Evolutionary conservation across 768 basidiomycete genomes (phyloP), one percentile per base, ranked within the genome.

Genomic region (Gautieria morchelliformis): DNA sequence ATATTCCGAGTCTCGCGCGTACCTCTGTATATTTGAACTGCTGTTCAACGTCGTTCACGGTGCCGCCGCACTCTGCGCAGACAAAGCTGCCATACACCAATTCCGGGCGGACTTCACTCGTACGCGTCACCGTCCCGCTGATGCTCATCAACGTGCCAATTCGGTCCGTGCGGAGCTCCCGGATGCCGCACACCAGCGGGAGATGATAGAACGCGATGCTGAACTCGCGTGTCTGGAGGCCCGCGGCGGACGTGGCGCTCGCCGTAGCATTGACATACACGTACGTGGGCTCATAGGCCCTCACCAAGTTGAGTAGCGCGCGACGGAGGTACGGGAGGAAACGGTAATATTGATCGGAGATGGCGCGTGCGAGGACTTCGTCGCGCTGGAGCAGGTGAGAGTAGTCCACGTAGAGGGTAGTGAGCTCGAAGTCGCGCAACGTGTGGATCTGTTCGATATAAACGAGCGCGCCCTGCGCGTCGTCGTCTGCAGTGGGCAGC

Each of bases 1-100:
- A 3, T 19, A 55, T 2, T 12, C 27, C 27, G 32, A 12, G 12
- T 1, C 51, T 41, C 53, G 20, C 19, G 53, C 66, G 51, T 62
- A 93, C 93, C 77, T 98, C 96, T 19, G 96, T 99, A 68, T 97
- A 98, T 68, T 97, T 99, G 80, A 99, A 99, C 68, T 99, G 96
- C 68, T 99, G 96, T 67, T 99, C 96, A 49, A 99, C 85, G 66
- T 97, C 95, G 55, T 87, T 82, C 24, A 97, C 86, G 11, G 87
- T 74, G 32, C 88, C 90, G 47, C 82, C 79, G 66, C 96, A 99
- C 44, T 86, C 79, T 69, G 91, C 87, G 64, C 96, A 99, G 48
- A 87, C 82, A 68, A 96, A 99, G 58, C 89, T 93, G 19, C 95
- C 96, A 64, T 80, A 93, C 19, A 98, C 75, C 50, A 99, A 72